phyloP scores from a whole-genome alignment of 768 basidiomycete genomes.

The Mrakia gelida region DNA sequence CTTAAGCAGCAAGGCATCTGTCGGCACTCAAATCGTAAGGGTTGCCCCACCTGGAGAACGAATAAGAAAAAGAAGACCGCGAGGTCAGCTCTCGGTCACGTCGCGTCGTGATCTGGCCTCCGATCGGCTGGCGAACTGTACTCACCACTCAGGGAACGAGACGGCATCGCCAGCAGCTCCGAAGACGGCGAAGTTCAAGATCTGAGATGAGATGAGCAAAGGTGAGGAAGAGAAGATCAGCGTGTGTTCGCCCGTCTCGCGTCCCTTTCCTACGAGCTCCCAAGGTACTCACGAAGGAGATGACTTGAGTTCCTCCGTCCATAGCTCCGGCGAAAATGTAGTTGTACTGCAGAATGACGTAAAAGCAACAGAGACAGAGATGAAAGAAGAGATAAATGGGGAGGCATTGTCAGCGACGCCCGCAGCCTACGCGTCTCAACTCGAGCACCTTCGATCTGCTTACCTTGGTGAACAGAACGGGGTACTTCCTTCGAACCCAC shows the following conservation, averaged over 20 bases:
- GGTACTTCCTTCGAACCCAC: conserved; percentile 42
- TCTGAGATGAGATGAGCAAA: not conserved
- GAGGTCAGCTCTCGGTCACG: not conserved
- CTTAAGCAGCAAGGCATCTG: no score
- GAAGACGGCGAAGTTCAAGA: conserved; percentile 41
- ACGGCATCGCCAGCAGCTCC: conserved; percentile 39
- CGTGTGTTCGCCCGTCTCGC: no score
- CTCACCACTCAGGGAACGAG: conserved; percentile 34
- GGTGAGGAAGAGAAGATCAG: not conserved
- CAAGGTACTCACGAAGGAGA: conserved; percentile 25
- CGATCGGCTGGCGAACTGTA: no score
- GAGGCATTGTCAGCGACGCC: no score
- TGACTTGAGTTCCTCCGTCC: conserved; percentile 47
- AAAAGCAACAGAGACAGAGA: not conserved
- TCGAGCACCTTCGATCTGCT: conserved; percentile 26
- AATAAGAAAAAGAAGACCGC: not conserved
- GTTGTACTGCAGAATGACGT: not conserved
- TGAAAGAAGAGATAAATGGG: conserved; percentile 30
- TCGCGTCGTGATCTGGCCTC: no score
- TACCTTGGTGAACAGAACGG: conserved; percentile 36
- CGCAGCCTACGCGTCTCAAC: no score
- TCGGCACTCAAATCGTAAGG: no score
- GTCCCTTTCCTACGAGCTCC: not conserved
- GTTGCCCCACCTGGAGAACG: no score
- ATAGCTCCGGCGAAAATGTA: conserved; percentile 39